Percentiles rank a stretch among this genome's conserved stretches.
Evolutionary conservation across 768 basidiomycete species (phyloP).

Genomic region (Leccinellum rugosiceps): DNA sequence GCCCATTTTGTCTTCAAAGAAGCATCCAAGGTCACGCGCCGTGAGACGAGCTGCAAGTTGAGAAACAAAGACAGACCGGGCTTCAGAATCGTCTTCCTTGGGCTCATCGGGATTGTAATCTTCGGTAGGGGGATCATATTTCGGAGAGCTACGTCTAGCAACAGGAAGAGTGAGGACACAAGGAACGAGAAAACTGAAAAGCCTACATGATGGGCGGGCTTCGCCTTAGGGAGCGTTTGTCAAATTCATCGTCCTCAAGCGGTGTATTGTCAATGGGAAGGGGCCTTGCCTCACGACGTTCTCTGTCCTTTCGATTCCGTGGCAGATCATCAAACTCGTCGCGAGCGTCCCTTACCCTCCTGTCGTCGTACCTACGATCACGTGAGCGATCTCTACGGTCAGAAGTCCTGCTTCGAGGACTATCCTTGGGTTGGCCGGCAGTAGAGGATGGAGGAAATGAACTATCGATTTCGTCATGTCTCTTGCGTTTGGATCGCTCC

Average conservation of each 20-base stretch:
- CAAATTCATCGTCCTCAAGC: conserved; percentile 32
- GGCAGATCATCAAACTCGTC: conserved; percentile 63
- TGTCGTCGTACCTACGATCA: conserved; percentile 58
- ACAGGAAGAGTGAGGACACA: conserved; percentile 1
- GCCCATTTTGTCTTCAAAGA: conserved; percentile 97
- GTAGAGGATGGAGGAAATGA: conserved; percentile 40
- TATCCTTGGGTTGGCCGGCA: conserved; percentile 39
- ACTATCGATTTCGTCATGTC: conserved; percentile 51
- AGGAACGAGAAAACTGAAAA: conserved; percentile 6
- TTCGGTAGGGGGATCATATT: conserved; percentile 67
- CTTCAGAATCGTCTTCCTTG: conserved; percentile 95
- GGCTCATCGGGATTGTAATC: conserved; percentile 82
- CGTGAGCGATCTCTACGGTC: conserved; percentile 48
- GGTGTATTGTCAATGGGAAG: conserved; percentile 41
- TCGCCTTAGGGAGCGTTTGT: conserved; percentile 33
- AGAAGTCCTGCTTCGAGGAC: conserved; percentile 43
- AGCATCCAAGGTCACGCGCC: conserved; percentile 95
- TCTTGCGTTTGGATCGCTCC: conserved; percentile 65
- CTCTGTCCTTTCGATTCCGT: conserved; percentile 42
- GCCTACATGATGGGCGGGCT: conserved; percentile 46
- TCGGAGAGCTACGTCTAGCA: conserved; percentile 64
- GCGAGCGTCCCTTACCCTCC: conserved; percentile 41
- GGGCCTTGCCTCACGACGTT: conserved; percentile 38
- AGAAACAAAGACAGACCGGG: conserved; percentile 97
- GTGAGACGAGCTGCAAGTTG: conserved; percentile 97